phyloP scores from a whole-genome alignment of 495 filamentous ascomycete genomes.

The Penicillium macrosclerotiorum region DNA sequence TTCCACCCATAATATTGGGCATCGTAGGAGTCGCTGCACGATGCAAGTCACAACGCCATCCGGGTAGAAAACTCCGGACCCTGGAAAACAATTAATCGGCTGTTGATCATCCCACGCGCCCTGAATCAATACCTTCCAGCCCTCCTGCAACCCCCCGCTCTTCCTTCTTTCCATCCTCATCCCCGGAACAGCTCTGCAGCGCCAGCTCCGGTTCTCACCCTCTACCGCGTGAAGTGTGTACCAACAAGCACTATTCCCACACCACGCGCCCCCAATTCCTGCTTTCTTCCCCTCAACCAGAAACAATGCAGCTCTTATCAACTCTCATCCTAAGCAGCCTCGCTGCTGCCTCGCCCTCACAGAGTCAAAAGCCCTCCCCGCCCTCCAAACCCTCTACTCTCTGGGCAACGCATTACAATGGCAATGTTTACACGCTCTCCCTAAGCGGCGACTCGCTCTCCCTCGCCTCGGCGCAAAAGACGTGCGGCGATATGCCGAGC shows the following conservation, averaged over 20 bases:
- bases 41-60: background rate
- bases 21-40: background rate
- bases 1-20: slow-evolving; percentile 12
- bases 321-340: background rate
- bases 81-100: too few relatives aligned
- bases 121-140: too few relatives aligned
- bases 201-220: too few relatives aligned
- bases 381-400: slow-evolving; percentile 24
- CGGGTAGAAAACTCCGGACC: background rate
- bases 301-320: too few relatives aligned
- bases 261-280: too few relatives aligned
- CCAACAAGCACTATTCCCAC: too few relatives aligned
- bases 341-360: slow-evolving; percentile 1
- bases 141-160: too few relatives aligned
- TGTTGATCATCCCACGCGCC: too few relatives aligned
- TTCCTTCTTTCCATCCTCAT: too few relatives aligned
- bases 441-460: slow-evolving; percentile 38
- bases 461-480: slow-evolving; percentile 33
- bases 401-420: slow-evolving; percentile 62
- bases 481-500: slow-evolving; percentile 55
- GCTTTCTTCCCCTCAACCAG: too few relatives aligned
- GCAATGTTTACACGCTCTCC: slow-evolving; percentile 53
- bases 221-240: too few relatives aligned
- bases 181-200: too few relatives aligned
- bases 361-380: background rate